Percentiles rank a stretch among this genome's conserved stretches.
phyloP scores from a whole-genome alignment of 2,329 filamentous ascomycete species.

The Podosphaera fusca region DNA sequence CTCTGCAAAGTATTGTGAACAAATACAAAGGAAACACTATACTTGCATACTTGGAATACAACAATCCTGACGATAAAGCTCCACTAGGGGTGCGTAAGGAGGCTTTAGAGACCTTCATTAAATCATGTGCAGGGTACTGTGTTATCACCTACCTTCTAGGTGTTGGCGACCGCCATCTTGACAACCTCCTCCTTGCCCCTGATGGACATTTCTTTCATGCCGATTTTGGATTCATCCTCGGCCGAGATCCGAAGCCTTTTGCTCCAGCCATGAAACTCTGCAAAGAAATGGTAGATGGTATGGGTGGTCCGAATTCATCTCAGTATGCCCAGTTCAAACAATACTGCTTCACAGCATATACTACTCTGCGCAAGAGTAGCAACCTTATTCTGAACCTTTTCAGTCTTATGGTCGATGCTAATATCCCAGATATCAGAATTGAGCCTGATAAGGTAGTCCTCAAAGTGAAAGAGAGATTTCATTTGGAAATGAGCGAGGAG shows the following conservation, averaged over 20 bases:
- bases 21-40: conserved; percentile 57
- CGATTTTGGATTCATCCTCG: conserved; percentile 94
- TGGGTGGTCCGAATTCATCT: conserved; percentile 64
- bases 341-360: conserved; percentile 89
- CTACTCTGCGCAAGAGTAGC: conserved; percentile 67
- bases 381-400: conserved; percentile 90
- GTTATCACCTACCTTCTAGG: conserved; percentile 96
- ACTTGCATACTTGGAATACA: conserved; percentile 63
- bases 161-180: conserved; percentile 84
- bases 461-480: conserved; percentile 88
- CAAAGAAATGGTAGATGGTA: conserved; percentile 95
- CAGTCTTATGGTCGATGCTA: conserved; percentile 89
- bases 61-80: conserved; percentile 68
- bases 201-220: conserved; percentile 94
- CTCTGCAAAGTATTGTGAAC: conserved; percentile 57
- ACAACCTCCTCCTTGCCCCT: conserved; percentile 78
- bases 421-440: conserved; percentile 82
- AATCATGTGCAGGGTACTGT: conserved; percentile 90
- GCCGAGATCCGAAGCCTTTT: conserved; percentile 90
- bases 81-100: conserved; percentile 77
- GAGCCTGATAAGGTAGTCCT: conserved; percentile 84
- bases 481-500: conserved; percentile 74
- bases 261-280: conserved; percentile 92
- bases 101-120: conserved; percentile 83
- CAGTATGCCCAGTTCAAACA: conserved; percentile 81